These are phyloP conservation scores for Cubamyces sp. DNA, from an alignment of 768 basidiomycete species.

Conservation along the genomic window DNA sequence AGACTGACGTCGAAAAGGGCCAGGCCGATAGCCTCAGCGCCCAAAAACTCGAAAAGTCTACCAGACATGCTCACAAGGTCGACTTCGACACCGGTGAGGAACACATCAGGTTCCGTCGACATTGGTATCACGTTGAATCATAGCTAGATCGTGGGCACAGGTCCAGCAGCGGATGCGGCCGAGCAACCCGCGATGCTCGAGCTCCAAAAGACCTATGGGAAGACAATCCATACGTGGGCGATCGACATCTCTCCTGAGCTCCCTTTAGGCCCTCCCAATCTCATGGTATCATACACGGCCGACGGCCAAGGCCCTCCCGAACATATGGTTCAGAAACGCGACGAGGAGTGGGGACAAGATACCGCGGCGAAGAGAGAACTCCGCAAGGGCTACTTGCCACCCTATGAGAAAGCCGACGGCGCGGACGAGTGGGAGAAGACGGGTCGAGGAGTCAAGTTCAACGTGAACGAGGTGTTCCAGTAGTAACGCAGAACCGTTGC, in stretches of 20 bases:
- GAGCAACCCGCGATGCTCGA: conserved; percentile 48
- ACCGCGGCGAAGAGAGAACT: conserved; percentile 40
- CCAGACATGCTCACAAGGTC: conserved; percentile 19
- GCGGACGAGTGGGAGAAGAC: conserved; percentile 45
- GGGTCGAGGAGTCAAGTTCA: conserved; percentile 40
- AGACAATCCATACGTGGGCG: conserved; percentile 46
- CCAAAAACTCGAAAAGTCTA: not conserved
- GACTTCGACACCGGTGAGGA: conserved; percentile 36
- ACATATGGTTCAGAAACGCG: conserved; percentile 37
- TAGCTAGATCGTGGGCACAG: conserved; percentile 10
- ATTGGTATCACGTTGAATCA: conserved; percentile 50
- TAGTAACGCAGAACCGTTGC: not conserved
- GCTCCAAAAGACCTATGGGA: conserved; percentile 52
- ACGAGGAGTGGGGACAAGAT: conserved; percentile 39
- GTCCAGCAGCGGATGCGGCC: conserved; percentile 38
- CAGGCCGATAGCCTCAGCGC: conserved; percentile 8
- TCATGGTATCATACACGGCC: conserved; percentile 50
- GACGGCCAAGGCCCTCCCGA: conserved; percentile 40
- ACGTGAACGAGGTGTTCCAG: conserved; percentile 30
- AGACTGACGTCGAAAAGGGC: conserved; percentile 21
- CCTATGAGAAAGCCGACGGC: conserved; percentile 41
- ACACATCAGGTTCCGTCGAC: conserved; percentile 44
- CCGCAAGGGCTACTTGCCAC: conserved; percentile 42
- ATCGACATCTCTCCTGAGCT: conserved; percentile 44
- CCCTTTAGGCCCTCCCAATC: conserved; percentile 48